Base-by-base conservation (phyloP, 2,329 filamentous ascomycete genomes). In the Xylariaceae sp. region DNA sequence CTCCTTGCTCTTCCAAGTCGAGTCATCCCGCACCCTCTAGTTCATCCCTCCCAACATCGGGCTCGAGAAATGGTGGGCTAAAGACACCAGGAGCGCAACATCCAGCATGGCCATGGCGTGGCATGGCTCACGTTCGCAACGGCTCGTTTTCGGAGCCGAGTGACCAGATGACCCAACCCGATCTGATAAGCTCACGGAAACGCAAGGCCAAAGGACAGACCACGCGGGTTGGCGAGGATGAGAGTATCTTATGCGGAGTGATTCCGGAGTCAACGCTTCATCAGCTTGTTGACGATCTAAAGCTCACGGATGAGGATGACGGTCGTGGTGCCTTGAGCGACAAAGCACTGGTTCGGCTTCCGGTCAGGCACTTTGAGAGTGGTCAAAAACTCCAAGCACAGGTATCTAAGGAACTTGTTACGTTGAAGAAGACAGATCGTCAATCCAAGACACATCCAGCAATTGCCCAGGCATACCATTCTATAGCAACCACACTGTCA, bases 51-150 rank as follows among this genome's bases (percentile, higher is more conserved):
- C 74, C 77, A 0, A 73, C 75, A 10, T 79, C 82, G 60, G 78
- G 81, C 2, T 67, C 72, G 30, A 79, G 74, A 57, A 75, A 76
- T 3, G 67, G 72, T 2, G 77, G 75, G 0, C 68, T 84, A 3
- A 90, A 84, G 67, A 78, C 88, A n/a, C 84, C 86, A 0, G 89
- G 88, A 2, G 79, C 86, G 7, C 76, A 78, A 62, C 79, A 89
- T 56, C 82, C 89, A 2, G 78, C 84, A n/a, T 94, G 89, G 87
- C 90, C 90, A 44, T 81, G 83, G 53, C 79, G 80, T 63, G 87
- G 78, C 5, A 84, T 84, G 70, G 74, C 79, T 0, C 88, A 91
- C 71, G 74, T 92, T 48, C 82, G 86, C 57, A 85, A 82, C 30
- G 65, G 65, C 30, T 62, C 60, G 1, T 13, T 50, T 10, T 17